These are phyloP conservation scores for Pholiota microspora DNA, from an alignment of 768 basidiomycete species.

Conservation along the genomic window DNA sequence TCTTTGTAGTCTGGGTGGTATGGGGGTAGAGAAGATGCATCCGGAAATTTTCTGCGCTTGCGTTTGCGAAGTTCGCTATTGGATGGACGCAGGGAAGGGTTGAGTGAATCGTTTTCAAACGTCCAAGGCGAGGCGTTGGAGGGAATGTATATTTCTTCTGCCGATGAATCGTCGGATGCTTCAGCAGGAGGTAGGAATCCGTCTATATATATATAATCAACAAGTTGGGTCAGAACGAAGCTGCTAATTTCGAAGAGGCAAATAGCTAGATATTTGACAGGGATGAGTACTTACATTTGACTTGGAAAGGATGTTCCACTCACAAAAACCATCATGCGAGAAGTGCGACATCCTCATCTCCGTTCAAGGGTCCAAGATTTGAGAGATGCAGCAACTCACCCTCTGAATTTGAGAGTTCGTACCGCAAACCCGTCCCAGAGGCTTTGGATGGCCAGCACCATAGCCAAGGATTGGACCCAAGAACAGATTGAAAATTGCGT, in stretches of 20 bases:
- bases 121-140: conserved; percentile 79
- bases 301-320: conserved; percentile 10
- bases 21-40: conserved; percentile 58
- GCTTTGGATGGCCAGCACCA: conserved; percentile 83
- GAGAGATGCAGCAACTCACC: conserved; percentile 70
- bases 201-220: conserved; percentile 21
- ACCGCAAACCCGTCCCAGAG: conserved; percentile 75
- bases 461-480: conserved; percentile 70
- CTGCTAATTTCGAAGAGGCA: conserved; percentile 1
- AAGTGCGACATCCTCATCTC: conserved; percentile 16
- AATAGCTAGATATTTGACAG: neutral
- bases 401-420: conserved; percentile 63
- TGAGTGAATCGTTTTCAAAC: conserved; percentile 73
- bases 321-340: conserved; percentile 20
- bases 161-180: conserved; percentile 36
- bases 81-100: conserved; percentile 71
- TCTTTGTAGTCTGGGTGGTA: conserved; percentile 72
- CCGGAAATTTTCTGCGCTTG: conserved; percentile 22
- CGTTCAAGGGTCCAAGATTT: conserved; percentile 10
- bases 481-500: conserved; percentile 72
- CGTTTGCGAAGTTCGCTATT: conserved; percentile 39
- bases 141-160: conserved; percentile 36
- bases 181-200: conserved; percentile 75
- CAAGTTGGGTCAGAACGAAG: neutral
- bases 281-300: conserved; percentile 15